Percentiles rank a stretch among this genome's conserved stretches.
These are phyloP conservation scores for Chrysoporthe deuterocubensis DNA, from an alignment of 2,329 filamentous ascomycete genomes.

Conservation along the genomic window DNA sequence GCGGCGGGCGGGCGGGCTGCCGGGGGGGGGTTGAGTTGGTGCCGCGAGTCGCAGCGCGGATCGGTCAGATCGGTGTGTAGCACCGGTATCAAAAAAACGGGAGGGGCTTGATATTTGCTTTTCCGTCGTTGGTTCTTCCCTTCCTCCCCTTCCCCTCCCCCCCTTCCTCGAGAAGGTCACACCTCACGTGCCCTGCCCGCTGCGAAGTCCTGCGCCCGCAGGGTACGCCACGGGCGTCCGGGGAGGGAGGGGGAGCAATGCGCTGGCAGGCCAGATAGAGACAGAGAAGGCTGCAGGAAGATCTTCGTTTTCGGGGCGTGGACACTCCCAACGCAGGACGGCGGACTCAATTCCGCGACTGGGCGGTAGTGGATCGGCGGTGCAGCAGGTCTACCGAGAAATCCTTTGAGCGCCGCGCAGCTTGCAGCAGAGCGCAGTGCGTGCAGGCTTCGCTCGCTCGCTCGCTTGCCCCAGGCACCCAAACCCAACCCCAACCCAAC, in stretches of 20 bases:
- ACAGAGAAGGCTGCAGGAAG: background rate
- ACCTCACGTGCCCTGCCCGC: background rate
- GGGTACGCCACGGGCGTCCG: slow-evolving; percentile 5
- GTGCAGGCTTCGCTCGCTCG: no score
- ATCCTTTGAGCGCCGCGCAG: background rate
- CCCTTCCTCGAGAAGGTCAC: background rate
- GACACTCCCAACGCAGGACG: background rate
- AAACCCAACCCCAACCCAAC: no score
- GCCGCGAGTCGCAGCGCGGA: background rate
- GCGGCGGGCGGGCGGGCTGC: no score
- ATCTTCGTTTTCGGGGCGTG: no score
- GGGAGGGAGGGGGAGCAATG: background rate
- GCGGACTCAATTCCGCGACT: slow-evolving; percentile 1
- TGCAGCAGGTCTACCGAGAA: background rate
- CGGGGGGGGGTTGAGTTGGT: no score
- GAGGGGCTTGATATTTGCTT: slow-evolving; percentile 14
- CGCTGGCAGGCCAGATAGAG: no score
- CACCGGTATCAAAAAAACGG: background rate
- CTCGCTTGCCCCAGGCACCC: no score
- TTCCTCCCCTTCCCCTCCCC: background rate
- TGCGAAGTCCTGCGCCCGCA: slow-evolving; percentile 18
- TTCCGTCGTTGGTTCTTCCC: background rate
- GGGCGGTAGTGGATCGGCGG: no score
- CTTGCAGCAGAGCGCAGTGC: no score
- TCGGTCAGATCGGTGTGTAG: background rate